Conservation (phyloP, 2,329 filamentous ascomycete species). For the Colletotrichum sp. region DNA sequence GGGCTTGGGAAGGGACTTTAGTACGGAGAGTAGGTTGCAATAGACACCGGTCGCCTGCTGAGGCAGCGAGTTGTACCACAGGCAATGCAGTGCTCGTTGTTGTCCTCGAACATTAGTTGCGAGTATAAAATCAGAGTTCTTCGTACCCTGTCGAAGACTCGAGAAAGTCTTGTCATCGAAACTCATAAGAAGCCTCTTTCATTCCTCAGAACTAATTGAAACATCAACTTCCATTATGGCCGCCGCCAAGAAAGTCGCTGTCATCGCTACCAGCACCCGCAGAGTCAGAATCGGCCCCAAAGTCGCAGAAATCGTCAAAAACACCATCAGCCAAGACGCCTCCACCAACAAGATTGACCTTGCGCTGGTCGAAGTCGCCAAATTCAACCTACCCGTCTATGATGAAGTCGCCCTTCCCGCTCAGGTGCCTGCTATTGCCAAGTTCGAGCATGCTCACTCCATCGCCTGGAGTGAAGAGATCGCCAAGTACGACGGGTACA, state of each 20-base stretch:
- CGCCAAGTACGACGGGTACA: constrained; percentile 37
- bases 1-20: not conserved
- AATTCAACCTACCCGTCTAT: constrained; percentile 48
- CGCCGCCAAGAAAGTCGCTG: constrained; percentile 29
- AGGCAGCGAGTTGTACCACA: not conserved
- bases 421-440: constrained; percentile 37
- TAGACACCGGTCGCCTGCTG: not conserved
- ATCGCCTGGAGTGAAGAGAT: constrained; percentile 51
- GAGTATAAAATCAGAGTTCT: not conserved
- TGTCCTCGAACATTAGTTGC: not conserved
- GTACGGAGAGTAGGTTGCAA: not conserved
- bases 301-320: constrained; percentile 37
- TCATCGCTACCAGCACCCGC: constrained; percentile 42
- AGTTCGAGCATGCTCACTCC: constrained; percentile 45
- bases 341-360: constrained; percentile 26
- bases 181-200: not conserved
- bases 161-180: not conserved
- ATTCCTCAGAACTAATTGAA: not conserved
- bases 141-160: not conserved
- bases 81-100: not conserved
- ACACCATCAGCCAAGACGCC: constrained; percentile 28
- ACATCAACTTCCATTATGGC: not conserved
- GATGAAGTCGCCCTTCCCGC: constrained; percentile 46
- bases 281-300: constrained; percentile 30
- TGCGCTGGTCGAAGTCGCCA: constrained; percentile 37